phyloP scores from a whole-genome alignment of 2,329 filamentous ascomycete genomes.

The Fusarium sp. region DNA sequence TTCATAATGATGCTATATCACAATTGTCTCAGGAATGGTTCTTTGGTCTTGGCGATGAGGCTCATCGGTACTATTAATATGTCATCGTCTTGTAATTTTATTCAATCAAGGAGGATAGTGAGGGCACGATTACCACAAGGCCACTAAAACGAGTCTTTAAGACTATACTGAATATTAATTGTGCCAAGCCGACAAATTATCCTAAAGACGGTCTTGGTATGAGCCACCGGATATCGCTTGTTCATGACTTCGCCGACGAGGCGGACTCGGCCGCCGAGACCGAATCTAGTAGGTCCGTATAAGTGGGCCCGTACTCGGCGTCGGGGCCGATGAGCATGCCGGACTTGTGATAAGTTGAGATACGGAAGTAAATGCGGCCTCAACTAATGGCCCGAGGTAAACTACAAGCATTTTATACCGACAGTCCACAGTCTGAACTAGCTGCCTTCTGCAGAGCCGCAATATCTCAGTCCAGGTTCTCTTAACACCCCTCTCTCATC shows the following conservation, averaged over 20 bases:
- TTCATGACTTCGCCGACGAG: no score
- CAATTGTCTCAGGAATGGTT: constrained; percentile 41
- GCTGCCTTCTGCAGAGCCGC: neutral
- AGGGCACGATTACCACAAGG: no score
- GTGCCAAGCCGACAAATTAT: no score
- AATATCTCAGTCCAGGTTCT: neutral
- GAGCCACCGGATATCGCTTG: no score
- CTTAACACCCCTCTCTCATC: neutral
- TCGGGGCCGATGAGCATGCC: constrained; percentile 18
- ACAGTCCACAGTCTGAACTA: neutral
- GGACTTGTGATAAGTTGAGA: constrained; percentile 11
- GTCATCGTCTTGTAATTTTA: neutral
- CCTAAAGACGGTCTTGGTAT: neutral
- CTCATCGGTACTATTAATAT: constrained; percentile 27
- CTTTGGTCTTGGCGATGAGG: constrained; percentile 32
- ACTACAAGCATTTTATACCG: neutral
- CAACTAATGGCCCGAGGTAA: neutral
- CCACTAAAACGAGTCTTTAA: no score
- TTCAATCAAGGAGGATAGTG: no score
- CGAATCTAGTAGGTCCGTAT: constrained; percentile 8
- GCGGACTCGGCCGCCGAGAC: constrained; percentile 36
- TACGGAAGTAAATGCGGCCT: neutral
- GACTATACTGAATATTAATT: no score
- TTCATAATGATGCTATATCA: constrained; percentile 45
- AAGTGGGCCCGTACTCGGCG: constrained; percentile 29